These are phyloP conservation scores for Symbiodinium pilosum DNA, from an alignment of 73 alveolate genomes.

Conservation along the genomic window DNA sequence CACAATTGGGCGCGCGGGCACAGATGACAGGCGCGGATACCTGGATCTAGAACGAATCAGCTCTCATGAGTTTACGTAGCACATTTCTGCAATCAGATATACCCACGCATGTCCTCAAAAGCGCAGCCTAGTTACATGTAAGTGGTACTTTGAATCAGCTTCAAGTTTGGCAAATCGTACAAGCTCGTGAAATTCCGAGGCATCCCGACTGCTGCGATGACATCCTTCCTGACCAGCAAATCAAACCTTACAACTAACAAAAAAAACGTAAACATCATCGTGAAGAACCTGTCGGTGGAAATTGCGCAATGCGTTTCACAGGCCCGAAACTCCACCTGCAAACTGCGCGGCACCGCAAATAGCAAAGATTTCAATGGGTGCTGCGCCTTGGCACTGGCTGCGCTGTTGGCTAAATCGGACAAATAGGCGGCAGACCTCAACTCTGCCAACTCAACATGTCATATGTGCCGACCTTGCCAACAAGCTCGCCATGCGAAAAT, in stretches of 20 bases:
- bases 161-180: slow-evolving; percentile 31
- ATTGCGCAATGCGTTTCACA: neutral
- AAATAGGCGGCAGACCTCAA: neutral
- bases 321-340: slow-evolving; percentile 26
- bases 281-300: neutral
- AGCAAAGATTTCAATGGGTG: neutral
- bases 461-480: no score
- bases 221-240: neutral
- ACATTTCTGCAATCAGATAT: neutral
- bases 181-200: slow-evolving; percentile 33
- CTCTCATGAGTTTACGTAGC: neutral
- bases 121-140: slow-evolving; percentile 21
- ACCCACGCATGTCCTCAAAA: neutral
- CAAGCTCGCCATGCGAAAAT: no score
- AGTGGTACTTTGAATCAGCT: slow-evolving; percentile 33
- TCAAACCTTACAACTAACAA: neutral
- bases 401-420: slow-evolving; percentile 9
- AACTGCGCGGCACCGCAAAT: neutral
- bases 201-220: slow-evolving; percentile 50
- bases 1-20: slow-evolving; percentile 21
- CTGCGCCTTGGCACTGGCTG: neutral
- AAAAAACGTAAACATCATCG: neutral
- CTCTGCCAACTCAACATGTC: no score
- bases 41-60: neutral
- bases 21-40: slow-evolving; percentile 32